phyloP scores from a whole-genome alignment of 2,329 filamentous ascomycete species.

The Penicillium sp. region DNA sequence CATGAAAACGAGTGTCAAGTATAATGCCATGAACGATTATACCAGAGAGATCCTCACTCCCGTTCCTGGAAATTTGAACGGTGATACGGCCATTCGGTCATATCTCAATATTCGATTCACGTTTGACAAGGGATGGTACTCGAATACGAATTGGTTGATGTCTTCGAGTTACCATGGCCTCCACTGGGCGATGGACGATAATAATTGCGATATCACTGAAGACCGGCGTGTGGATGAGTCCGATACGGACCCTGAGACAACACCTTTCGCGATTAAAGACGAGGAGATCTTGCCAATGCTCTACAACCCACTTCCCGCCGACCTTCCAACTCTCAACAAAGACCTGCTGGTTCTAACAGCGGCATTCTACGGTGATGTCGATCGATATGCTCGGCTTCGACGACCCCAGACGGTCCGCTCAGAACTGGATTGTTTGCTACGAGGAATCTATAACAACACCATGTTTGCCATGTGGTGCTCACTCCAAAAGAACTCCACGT shows the following conservation, averaged over 20 bases:
- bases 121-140: not conserved
- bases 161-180: too few relatives aligned
- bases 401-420: not conserved
- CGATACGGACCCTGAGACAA: not conserved
- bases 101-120: not conserved
- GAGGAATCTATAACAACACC: not conserved
- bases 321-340: not conserved
- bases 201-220: not conserved
- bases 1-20: conserved; percentile 27
- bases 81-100: not conserved
- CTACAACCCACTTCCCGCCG: not conserved
- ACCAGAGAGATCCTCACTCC: not conserved
- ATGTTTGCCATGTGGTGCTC: not conserved
- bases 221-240: not conserved
- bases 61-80: not conserved
- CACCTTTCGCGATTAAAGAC: not conserved
- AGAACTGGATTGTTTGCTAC: not conserved
- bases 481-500: not conserved
- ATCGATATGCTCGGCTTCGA: not conserved
- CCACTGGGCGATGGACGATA: too few relatives aligned
- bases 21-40: conserved; percentile 42
- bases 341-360: not conserved
- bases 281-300: not conserved
- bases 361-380: not conserved
- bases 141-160: too few relatives aligned